A percentile compares a stretch with the other conserved stretches of the same genome.
Conservation (phyloP, 1,284 basidiomycete species). For the Sporisorium graminicola region DNA sequence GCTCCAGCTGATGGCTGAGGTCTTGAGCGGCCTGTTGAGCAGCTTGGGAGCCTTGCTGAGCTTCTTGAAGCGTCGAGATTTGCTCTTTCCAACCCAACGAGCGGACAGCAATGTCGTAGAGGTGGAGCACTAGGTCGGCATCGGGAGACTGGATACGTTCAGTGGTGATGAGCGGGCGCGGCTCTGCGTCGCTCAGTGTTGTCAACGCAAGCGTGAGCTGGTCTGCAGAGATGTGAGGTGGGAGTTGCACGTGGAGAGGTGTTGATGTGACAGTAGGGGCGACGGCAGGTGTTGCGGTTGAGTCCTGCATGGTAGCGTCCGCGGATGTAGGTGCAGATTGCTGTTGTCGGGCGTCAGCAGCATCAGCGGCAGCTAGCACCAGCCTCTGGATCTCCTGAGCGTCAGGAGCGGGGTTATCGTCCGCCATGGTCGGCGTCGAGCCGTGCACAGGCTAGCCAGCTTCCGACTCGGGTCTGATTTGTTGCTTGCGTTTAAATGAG, state of each 20-base stretch:
- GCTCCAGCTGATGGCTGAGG: constrained; percentile 25
- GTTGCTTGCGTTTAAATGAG: background rate
- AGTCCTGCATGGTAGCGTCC: constrained; percentile 24
- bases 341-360: constrained; percentile 22
- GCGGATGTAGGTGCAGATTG: constrained; percentile 8
- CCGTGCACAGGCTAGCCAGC: constrained; percentile 19
- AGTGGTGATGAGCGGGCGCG: constrained; percentile 10
- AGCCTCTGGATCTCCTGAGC: constrained; percentile 46
- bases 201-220: constrained; percentile 31
- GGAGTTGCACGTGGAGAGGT: constrained; percentile 27
- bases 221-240: constrained; percentile 25
- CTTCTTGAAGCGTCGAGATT: constrained; percentile 12
- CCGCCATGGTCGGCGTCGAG: constrained; percentile 36
- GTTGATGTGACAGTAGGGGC: background rate
- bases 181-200: constrained; percentile 20
- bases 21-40: constrained; percentile 1
- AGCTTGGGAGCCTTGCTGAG: constrained; percentile 11
- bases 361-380: constrained; percentile 28
- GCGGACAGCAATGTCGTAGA: constrained; percentile 39
- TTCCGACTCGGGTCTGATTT: background rate
- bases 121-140: constrained; percentile 38
- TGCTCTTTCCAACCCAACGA: constrained; percentile 25
- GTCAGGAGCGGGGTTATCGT: constrained; percentile 38
- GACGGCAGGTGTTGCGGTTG: constrained; percentile 3
- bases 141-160: constrained; percentile 42